phyloP scores from a whole-genome alignment of 441 rosid species.

The Melastoma candidum region DNA sequence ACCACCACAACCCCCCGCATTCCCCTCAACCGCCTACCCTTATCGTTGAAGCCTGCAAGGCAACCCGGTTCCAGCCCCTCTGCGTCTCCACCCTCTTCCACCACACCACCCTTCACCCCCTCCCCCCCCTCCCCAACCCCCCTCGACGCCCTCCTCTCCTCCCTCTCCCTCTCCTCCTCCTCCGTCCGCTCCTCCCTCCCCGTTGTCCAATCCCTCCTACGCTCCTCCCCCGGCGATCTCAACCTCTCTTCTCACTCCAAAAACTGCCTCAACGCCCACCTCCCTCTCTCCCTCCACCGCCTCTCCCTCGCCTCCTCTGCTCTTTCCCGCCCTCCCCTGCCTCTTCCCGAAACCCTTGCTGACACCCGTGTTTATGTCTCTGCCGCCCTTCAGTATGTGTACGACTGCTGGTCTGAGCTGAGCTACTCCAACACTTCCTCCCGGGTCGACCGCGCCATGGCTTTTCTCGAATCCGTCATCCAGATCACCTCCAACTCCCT shows the following conservation, averaged over 20 bases:
- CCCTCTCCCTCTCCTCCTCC: constrained; percentile 11
- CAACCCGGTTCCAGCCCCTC: constrained; percentile 17
- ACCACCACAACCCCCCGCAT: not conserved
- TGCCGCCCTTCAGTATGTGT: constrained; percentile 16
- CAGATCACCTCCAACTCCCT: constrained; percentile 17
- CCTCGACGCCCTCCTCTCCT: constrained; percentile 9
- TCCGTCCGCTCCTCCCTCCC: constrained; percentile 12
- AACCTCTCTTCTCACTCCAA: constrained; percentile 16
- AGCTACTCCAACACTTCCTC: constrained; percentile 15
- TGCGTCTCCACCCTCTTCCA: constrained; percentile 14
- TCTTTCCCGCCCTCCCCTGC: not conserved
- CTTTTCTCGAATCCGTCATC: constrained; percentile 12
- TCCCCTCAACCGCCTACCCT: constrained; percentile 4
- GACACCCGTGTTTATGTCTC: constrained; percentile 12
- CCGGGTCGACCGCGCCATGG: constrained; percentile 13
- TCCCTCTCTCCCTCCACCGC: constrained; percentile 14
- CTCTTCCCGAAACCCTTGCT: constrained; percentile 4
- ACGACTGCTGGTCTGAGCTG: constrained; percentile 20
- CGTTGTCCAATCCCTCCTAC: constrained; percentile 12
- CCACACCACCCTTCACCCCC: not conserved
- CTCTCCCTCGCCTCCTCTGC: constrained; percentile 3
- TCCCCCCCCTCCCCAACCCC: constrained; percentile 5
- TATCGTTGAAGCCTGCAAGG: constrained; percentile 14
- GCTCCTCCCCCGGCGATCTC: constrained; percentile 12
- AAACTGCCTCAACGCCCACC: constrained; percentile 11